These are phyloP conservation scores for Brachypodium distachyon DNA, from an alignment of 202 grass and related monocot species.

Conservation along the genomic window DNA sequence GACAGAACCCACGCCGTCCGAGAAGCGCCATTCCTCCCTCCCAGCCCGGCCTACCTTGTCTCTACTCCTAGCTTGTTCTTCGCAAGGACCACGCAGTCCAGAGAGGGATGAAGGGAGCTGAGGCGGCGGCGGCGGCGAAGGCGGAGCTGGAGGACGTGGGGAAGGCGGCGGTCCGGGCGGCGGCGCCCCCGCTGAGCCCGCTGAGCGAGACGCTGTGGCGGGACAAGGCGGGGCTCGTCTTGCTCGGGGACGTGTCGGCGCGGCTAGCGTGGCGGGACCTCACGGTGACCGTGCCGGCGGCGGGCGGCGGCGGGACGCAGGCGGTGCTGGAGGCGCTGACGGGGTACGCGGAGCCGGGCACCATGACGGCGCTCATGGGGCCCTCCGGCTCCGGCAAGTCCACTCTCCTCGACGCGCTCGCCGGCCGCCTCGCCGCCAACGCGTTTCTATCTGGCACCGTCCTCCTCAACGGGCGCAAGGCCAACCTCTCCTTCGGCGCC, in stretches of 20 bases:
- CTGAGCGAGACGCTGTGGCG: conserved; percentile 95
- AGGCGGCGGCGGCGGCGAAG: conserved; percentile 31
- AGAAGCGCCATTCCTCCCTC: conserved; percentile 18
- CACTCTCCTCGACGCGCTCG: conserved; percentile 78
- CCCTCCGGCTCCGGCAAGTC: conserved; percentile 96
- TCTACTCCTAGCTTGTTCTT: not conserved
- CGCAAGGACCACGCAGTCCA: not conserved
- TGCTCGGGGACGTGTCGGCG: conserved; percentile 76
- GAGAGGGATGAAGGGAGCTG: no score
- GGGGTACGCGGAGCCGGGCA: conserved; percentile 78
- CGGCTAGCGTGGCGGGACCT: conserved; percentile 89
- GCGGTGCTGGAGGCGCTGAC: conserved; percentile 68
- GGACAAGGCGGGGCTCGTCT: conserved; percentile 31
- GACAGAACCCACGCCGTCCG: not conserved
- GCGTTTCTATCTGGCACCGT: conserved; percentile 71
- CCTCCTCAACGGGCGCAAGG: conserved; percentile 87
- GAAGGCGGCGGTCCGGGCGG: conserved; percentile 25
- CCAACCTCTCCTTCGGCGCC: conserved; percentile 85
- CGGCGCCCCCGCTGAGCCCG: conserved; percentile 58
- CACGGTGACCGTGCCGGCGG: conserved; percentile 66
- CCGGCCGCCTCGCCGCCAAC: conserved; percentile 74
- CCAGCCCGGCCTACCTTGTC: conserved; percentile 8
- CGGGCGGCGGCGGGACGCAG: conserved; percentile 56
- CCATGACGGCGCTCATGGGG: conserved; percentile 91
- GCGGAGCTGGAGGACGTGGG: conserved; percentile 54